phyloP scores from a whole-genome alignment of 1,284 basidiomycete genomes.

The Pisolithus thermaeus region DNA sequence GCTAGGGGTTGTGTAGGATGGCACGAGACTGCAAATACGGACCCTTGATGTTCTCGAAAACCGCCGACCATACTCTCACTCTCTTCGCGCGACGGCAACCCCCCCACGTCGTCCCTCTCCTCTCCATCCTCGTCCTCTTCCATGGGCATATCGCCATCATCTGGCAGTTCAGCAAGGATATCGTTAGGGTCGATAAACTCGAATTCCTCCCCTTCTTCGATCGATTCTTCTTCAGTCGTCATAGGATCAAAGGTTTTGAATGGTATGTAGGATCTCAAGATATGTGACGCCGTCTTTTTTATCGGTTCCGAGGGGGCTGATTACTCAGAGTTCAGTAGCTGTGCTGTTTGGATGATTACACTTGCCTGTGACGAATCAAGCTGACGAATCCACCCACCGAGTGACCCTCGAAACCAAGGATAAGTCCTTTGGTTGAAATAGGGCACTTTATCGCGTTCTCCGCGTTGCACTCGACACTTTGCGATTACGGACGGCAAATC shows the following conservation, averaged over 20 bases:
- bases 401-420: too few species aligned
- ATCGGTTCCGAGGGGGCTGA: too few species aligned
- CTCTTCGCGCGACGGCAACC: constrained; percentile 32
- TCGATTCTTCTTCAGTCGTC: constrained; percentile 21
- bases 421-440: too few species aligned
- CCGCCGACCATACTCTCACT: constrained; percentile 54
- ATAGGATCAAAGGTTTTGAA: constrained; percentile 8
- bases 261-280: not conserved
- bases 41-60: constrained; percentile 58
- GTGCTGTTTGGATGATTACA: too few species aligned
- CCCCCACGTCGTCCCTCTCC: constrained; percentile 24
- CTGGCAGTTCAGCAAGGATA: constrained; percentile 56
- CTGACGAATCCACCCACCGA: too few species aligned
- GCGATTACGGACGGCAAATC: too few species aligned
- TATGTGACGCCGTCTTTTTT: too few species aligned
- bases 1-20: constrained; percentile 87
- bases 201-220: constrained; percentile 38
- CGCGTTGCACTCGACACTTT: too few species aligned
- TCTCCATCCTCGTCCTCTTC: constrained; percentile 55
- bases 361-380: too few species aligned
- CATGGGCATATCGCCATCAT: constrained; percentile 70
- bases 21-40: constrained; percentile 81
- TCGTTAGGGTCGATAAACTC: constrained; percentile 60
- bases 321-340: too few species aligned
- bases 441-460: too few species aligned